Percentiles rank a stretch among this genome's conserved stretches.
Evolutionary conservation across 768 basidiomycete species (phyloP).

Genomic region (Leccinum rimulosum): DNA sequence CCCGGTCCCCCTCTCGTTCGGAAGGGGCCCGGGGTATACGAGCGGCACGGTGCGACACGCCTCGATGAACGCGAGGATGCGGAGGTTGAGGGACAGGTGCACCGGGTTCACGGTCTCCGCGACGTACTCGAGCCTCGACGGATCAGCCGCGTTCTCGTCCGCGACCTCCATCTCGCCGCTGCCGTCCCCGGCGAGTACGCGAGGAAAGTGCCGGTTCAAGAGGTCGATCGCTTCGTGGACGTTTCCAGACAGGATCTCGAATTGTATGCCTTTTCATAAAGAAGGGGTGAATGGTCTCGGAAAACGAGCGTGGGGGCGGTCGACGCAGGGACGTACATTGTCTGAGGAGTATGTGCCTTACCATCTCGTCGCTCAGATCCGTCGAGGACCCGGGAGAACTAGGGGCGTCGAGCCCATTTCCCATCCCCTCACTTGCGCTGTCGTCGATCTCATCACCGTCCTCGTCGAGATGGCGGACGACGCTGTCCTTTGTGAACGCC

Average conservation of each 20-base stretch:
- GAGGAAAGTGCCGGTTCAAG: conserved; percentile 72
- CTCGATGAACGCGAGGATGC: conserved; percentile 86
- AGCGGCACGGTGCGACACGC: conserved; percentile 73
- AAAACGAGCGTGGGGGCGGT: neutral
- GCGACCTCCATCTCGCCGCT: conserved; percentile 15
- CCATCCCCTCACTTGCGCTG: conserved; percentile 18
- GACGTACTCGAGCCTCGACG: conserved; percentile 45
- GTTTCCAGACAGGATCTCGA: conserved; percentile 69
- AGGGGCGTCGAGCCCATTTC: neutral
- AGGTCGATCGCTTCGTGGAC: conserved; percentile 67
- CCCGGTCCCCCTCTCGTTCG: neutral
- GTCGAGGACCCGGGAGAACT: conserved; percentile 16
- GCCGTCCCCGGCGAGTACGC: conserved; percentile 48
- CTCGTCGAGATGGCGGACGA: conserved; percentile 58
- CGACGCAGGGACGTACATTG: conserved; percentile 42
- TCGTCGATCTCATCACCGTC: conserved; percentile 63
- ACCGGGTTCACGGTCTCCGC: conserved; percentile 67
- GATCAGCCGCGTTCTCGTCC: conserved; percentile 26
- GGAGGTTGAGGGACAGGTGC: conserved; percentile 80
- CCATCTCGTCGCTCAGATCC: conserved; percentile 37
- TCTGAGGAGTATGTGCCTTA: conserved; percentile 50
- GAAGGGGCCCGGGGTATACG: conserved; percentile 32
- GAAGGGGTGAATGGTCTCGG: neutral
- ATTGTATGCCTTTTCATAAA: conserved; percentile 57
- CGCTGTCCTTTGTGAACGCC: conserved; percentile 63